Conservation (phyloP, 768 basidiomycete species). For the Cyclocybe cylindracea region DNA sequence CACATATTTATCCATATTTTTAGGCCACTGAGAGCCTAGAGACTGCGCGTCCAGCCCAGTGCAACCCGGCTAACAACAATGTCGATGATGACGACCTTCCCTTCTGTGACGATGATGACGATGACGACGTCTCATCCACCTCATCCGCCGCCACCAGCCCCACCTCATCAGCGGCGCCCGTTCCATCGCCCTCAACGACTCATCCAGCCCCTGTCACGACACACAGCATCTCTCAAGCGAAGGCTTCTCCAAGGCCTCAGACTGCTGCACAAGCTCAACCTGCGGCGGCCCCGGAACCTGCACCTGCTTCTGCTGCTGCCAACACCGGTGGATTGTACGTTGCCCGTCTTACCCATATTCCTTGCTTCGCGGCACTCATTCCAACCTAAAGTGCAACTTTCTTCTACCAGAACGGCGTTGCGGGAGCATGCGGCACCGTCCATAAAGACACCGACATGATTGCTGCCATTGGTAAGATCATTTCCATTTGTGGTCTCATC, state of each 20-base stretch:
- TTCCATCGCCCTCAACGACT: conserved; percentile 18
- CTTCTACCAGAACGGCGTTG: conserved; percentile 68
- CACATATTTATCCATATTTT: conserved; percentile 1
- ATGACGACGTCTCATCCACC: conserved; percentile 11
- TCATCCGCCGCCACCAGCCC: conserved; percentile 25
- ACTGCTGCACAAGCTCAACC: conserved; percentile 16
- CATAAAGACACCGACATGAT: conserved; percentile 59
- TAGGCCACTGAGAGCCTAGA: conserved; percentile 54
- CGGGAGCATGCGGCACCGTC: conserved; percentile 78
- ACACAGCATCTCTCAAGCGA: too few species aligned
- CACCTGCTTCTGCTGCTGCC: conserved; percentile 17
- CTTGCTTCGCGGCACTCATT: conserved; percentile 8
- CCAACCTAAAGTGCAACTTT: conserved; percentile 53
- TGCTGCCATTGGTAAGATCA: conserved; percentile 60
- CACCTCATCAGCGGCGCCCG: conserved; percentile 16
- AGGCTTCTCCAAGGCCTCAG: not conserved
- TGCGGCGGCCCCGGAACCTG: conserved; percentile 10
- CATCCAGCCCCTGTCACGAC: conserved; percentile 2
- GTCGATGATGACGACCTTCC: conserved; percentile 20
- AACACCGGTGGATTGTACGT: conserved; percentile 50
- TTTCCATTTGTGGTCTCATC: conserved; percentile 4
- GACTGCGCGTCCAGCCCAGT: conserved; percentile 49
- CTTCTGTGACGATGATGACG: conserved; percentile 21
- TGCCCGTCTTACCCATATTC: not conserved
- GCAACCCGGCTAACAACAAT: conserved; percentile 32